Percentiles rank a stretch among this genome's conserved stretches.
Evolutionary conservation across 495 filamentous ascomycete genomes (phyloP).

Genomic region (Terfezia claveryi): DNA sequence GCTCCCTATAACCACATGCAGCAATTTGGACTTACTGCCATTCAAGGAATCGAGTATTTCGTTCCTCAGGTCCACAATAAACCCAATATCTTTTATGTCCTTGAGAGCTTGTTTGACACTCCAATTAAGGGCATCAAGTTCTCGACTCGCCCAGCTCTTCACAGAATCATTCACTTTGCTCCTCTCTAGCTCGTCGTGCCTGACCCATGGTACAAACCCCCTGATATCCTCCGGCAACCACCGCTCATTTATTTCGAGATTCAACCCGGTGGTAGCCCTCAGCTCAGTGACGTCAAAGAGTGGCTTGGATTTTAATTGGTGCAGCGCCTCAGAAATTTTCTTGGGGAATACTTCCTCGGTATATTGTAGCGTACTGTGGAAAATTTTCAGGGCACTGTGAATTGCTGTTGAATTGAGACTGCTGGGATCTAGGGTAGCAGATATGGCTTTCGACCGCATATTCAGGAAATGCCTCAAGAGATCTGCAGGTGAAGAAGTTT

Average conservation of each 20-base stretch:
- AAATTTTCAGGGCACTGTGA: conserved; percentile 42
- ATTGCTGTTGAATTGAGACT: conserved; percentile 32
- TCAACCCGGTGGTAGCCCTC: conserved; percentile 39
- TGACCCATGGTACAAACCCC: conserved; percentile 76
- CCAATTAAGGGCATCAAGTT: conserved; percentile 39
- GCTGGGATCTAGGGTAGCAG: background rate
- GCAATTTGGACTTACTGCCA: conserved; percentile 9
- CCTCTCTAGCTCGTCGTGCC: conserved; percentile 55
- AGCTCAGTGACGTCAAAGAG: conserved; percentile 50
- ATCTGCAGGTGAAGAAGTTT: conserved; percentile 60
- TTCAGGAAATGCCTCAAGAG: conserved; percentile 62
- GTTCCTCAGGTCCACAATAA: conserved; percentile 43
- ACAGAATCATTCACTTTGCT: conserved; percentile 41
- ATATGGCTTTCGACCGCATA: conserved; percentile 44
- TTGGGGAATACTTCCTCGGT: conserved; percentile 53
- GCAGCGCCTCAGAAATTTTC: conserved; percentile 46
- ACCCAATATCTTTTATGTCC: conserved; percentile 36
- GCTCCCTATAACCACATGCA: background rate
- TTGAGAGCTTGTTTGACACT: conserved; percentile 35
- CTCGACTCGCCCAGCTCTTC: conserved; percentile 49
- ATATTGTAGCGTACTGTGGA: conserved; percentile 52
- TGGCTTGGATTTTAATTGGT: conserved; percentile 41
- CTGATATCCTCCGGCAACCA: conserved; percentile 71
- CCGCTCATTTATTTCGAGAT: conserved; percentile 56
- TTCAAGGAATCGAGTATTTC: conserved; percentile 54